A percentile compares a stretch with the other conserved stretches of the same genome.
phyloP scores from a whole-genome alignment of 1,139 yeast species.

The Kodamaea arcana region DNA sequence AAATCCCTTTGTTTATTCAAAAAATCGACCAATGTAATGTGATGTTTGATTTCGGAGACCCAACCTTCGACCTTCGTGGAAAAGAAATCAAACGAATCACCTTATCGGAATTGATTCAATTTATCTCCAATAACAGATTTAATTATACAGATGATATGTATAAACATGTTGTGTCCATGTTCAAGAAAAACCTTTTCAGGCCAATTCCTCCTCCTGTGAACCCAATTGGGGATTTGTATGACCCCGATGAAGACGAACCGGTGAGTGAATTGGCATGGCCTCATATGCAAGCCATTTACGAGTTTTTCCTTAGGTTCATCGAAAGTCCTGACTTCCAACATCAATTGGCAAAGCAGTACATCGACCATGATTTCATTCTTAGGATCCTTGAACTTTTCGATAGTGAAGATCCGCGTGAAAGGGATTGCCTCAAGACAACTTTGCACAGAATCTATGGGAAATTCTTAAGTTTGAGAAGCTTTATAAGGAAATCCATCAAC shows the following conservation, averaged over 20 bases:
- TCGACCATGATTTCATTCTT: slow-evolving; percentile 85
- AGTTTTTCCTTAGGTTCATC: slow-evolving; percentile 85
- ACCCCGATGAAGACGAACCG: slow-evolving; percentile 99
- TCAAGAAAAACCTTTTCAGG: slow-evolving; percentile 80
- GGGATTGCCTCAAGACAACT: slow-evolving; percentile 92
- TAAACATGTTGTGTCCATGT: slow-evolving; percentile 84
- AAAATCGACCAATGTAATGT: slow-evolving; percentile 94
- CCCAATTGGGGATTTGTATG: slow-evolving; percentile 92
- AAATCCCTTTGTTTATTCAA: slow-evolving; percentile 74
- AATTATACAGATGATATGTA: slow-evolving; percentile 90
- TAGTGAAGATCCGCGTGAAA: slow-evolving; percentile 93
- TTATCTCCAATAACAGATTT: slow-evolving; percentile 76
- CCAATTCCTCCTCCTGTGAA: slow-evolving; percentile 98
- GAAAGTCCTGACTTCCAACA: slow-evolving; percentile 95
- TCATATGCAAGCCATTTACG: slow-evolving; percentile 96
- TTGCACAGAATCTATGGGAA: slow-evolving; percentile 95
- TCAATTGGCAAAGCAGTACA: slow-evolving; percentile 86
- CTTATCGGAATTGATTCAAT: slow-evolving; percentile 83
- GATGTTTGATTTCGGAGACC: slow-evolving; percentile 90
- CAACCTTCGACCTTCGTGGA: slow-evolving; percentile 86
- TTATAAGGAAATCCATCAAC: slow-evolving; percentile 85
- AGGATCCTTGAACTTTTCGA: slow-evolving; percentile 84
- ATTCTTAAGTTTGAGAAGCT: slow-evolving; percentile 83
- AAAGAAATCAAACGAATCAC: slow-evolving; percentile 88
- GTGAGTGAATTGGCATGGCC: slow-evolving; percentile 98